phyloP scores from a whole-genome alignment of 1,284 basidiomycete genomes.

The Microbotryomycetes sp. region DNA sequence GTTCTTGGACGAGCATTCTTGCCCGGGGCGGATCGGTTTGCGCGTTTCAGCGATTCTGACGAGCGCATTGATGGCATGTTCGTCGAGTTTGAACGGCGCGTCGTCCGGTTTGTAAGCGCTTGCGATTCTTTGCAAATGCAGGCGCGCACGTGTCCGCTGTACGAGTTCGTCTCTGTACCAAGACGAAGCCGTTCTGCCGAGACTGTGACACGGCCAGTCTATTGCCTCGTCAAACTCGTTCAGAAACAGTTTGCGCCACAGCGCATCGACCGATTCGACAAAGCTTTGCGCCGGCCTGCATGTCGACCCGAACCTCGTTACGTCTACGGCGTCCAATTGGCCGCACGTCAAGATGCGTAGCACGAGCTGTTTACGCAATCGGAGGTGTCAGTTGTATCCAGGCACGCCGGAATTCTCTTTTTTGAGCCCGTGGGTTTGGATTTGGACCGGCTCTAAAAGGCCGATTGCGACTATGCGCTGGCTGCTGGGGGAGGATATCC shows the following conservation, averaged over 20 bases:
- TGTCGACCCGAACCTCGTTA: neutral
- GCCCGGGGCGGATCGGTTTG: too few species aligned
- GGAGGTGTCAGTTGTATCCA: too few species aligned
- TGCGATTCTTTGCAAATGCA: neutral
- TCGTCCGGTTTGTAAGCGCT: neutral
- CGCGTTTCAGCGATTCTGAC: neutral
- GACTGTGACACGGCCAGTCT: neutral
- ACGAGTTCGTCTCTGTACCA: neutral
- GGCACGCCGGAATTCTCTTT: too few species aligned
- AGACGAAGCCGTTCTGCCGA: neutral
- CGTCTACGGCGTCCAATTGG: neutral
- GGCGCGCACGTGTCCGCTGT: neutral
- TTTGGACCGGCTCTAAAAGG: too few species aligned
- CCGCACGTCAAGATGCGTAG: neutral
- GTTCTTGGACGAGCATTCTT: neutral
- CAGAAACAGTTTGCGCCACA: constrained; percentile 7
- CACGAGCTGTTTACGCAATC: neutral
- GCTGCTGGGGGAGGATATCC: too few species aligned
- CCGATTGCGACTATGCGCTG: too few species aligned
- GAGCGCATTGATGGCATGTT: neutral
- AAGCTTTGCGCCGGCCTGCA: neutral
- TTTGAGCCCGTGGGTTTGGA: too few species aligned
- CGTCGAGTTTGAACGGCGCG: neutral
- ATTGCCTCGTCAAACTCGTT: neutral
- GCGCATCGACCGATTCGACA: neutral